Conservation (phyloP, 2,329 filamentous ascomycete genomes). For the Hortaea werneckii region DNA sequence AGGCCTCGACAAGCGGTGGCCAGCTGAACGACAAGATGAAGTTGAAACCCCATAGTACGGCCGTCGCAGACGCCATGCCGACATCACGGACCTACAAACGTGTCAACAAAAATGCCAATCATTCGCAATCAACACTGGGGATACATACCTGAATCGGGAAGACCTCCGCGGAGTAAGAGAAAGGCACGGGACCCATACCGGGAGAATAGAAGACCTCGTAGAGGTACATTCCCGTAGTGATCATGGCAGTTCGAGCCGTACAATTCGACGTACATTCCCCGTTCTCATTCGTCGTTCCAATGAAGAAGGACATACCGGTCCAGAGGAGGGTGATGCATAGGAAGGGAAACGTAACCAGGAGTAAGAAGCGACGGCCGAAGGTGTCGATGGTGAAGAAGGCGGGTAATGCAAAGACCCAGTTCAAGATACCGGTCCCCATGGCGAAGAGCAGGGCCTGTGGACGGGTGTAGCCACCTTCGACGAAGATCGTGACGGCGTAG, state of each 20-base stretch:
- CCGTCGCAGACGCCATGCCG: constrained; percentile 47
- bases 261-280: neutral
- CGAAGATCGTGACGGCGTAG: constrained; percentile 22
- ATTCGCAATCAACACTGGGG: too few species aligned
- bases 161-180: constrained; percentile 25
- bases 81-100: constrained; percentile 19
- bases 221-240: constrained; percentile 15
- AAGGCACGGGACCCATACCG: constrained; percentile 22
- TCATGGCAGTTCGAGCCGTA: constrained; percentile 5
- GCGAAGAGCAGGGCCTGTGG: constrained; percentile 21
- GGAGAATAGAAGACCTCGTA: constrained; percentile 18
- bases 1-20: constrained; percentile 40
- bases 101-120: too few species aligned
- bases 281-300: constrained; percentile 14
- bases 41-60: constrained; percentile 44
- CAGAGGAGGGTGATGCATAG: constrained; percentile 40
- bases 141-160: constrained; percentile 15
- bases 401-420: constrained; percentile 16
- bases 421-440: constrained; percentile 23
- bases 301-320: constrained; percentile 32
- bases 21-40: constrained; percentile 29
- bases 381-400: constrained; percentile 33
- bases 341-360: constrained; percentile 35
- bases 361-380: constrained; percentile 34
- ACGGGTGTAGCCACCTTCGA: constrained; percentile 15